phyloP scores from a whole-genome alignment of 2,329 filamentous ascomycete genomes.

The Zymoseptoria ardabiliae region DNA sequence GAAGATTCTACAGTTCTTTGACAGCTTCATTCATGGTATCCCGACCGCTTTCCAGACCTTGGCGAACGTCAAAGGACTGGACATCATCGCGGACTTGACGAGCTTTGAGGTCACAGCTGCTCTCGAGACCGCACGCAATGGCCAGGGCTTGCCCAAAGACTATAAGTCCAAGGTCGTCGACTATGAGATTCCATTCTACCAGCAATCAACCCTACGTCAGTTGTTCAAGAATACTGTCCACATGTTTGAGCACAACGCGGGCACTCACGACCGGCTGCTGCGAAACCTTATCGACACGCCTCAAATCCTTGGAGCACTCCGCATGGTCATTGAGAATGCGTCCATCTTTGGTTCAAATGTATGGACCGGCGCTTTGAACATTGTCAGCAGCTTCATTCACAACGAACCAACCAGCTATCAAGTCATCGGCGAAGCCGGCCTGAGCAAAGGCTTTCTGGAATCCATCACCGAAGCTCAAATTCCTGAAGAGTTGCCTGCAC shows the following conservation, averaged over 20 bases:
- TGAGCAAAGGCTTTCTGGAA: conserved; percentile 79
- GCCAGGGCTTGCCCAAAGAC: conserved; percentile 62
- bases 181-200: conserved; percentile 86
- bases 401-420: conserved; percentile 97
- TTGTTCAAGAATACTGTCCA: conserved; percentile 94
- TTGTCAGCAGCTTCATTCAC: conserved; percentile 93
- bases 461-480: conserved; percentile 52
- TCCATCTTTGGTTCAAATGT: conserved; percentile 80
- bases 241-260: conserved; percentile 75
- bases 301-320: conserved; percentile 69
- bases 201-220: conserved; percentile 89
- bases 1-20: conserved; percentile 77
- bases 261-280: conserved; percentile 81
- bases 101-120: conserved; percentile 69
- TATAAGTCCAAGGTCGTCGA: conserved; percentile 80
- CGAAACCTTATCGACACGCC: conserved; percentile 93
- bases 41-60: conserved; percentile 78
- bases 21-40: conserved; percentile 73
- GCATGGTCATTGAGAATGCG: conserved; percentile 73
- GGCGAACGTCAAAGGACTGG: conserved; percentile 74
- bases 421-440: conserved; percentile 86
- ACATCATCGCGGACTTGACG: conserved; percentile 82
- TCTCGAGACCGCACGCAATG: conserved; percentile 56
- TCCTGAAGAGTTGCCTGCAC: conserved; percentile 17
- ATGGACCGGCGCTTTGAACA: conserved; percentile 89